Evolutionary conservation across 2,329 filamentous ascomycete species (phyloP).

Genomic region (Pleomassaria siparia): DNA sequence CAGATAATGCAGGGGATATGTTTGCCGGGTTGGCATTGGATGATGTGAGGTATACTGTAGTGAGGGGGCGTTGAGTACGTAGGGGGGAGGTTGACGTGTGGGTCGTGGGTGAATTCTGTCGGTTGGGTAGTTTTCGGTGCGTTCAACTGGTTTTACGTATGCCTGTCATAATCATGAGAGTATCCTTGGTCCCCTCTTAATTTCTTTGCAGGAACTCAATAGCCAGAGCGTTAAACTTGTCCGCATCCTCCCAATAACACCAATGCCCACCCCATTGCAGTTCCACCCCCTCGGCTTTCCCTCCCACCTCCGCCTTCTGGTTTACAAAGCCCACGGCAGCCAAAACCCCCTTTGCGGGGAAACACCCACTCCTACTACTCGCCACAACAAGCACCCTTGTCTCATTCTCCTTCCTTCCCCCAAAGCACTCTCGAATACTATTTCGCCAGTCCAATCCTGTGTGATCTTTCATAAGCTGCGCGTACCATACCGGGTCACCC

Average conservation of each 20-base stretch:
- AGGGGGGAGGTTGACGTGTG: no score
- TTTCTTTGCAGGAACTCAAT: not conserved
- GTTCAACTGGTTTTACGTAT: no score
- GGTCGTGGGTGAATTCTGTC: no score
- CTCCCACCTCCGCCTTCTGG: not conserved
- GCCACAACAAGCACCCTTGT: constrained; percentile 23
- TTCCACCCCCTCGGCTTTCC: constrained; percentile 20
- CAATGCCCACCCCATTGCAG: constrained; percentile 34
- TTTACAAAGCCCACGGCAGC: constrained; percentile 22
- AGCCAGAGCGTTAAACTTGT: constrained; percentile 24
- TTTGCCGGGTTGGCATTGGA: constrained; percentile 23
- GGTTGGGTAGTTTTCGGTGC: no score
- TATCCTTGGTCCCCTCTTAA: no score
- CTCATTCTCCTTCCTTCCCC: constrained; percentile 10
- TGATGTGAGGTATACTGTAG: constrained; percentile 23
- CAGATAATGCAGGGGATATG: constrained; percentile 25
- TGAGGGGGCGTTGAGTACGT: constrained; percentile 6
- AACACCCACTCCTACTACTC: constrained; percentile 31
- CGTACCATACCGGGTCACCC: constrained; percentile 30
- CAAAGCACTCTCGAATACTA: constrained; percentile 22
- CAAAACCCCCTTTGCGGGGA: constrained; percentile 26
- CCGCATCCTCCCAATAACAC: constrained; percentile 35
- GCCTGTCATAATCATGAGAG: no score
- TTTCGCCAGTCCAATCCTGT: constrained; percentile 30
- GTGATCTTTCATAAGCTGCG: constrained; percentile 33